Base-by-base conservation (phyloP, 2,329 filamentous ascomycete species). In the Scedosporium minutisporum region DNA sequence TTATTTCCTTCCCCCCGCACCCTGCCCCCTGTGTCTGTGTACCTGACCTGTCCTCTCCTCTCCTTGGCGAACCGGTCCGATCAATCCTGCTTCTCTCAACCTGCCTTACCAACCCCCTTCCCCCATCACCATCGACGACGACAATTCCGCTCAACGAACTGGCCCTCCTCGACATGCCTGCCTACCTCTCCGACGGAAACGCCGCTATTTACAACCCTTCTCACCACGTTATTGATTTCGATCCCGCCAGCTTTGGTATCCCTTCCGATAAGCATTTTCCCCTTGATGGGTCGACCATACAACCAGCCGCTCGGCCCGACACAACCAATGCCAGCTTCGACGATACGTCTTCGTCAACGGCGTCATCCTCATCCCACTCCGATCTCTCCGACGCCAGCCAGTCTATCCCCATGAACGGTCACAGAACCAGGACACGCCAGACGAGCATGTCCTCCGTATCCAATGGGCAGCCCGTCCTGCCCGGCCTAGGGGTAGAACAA, bases 281-380 rank as follows among this genome's bases (percentile, higher is more conserved):
- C 53, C 57, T 62, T 62, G 60, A 62, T 62, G 60, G 51, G 51
- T 55, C 18, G 27, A 18, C 18, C 51, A 48, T 55, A 14, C 51
- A 33, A 38, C 23, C 60, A 14, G 60, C 25, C 53, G 55, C 60
- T 12, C 60, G 60, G 9, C 12, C 60, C 60, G 41, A 57, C 60
- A 41, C 60, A 62, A 58, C 60, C 51, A 62, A 62, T 62, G 60
- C 60, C 53, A 62, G 51, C 60, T 62, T 58, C 53, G 60, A 62
- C 60, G 60, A 58, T n/a, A 44, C 60, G 18, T 62, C 60, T 41
- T 27, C 51, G 51, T 62, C 60, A 27, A 58, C 60, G 23, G 51
- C 60, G 51, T 62, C 51, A 55, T 55, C 60, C 57, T 59, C 57
- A 29, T 57, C 60, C 6, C 51, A 29, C 4, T 62, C 60, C 33